Evolutionary conservation across 1,284 basidiomycete species (phyloP).

Genomic region (Ganoderma sp.): DNA sequence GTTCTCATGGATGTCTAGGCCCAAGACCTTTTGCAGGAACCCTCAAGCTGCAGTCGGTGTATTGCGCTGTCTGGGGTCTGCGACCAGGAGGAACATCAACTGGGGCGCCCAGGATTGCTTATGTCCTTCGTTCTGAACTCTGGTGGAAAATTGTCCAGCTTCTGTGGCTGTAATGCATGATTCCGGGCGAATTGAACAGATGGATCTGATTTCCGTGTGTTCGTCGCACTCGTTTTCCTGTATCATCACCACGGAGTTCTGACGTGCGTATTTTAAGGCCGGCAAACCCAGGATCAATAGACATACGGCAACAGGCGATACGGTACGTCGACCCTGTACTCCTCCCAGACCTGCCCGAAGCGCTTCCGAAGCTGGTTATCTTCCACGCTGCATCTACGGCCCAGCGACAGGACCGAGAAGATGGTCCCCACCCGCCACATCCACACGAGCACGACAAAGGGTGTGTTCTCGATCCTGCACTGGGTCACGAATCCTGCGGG

Average conservation of each 20-base stretch:
- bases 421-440: constrained; percentile 9
- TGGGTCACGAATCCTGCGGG: constrained; percentile 14
- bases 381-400: constrained; percentile 21
- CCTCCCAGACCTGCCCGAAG: constrained; percentile 23
- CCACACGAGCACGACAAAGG: not conserved
- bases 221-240: constrained; percentile 31
- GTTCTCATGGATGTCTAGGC: too few relatives aligned
- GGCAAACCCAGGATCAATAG: not conserved
- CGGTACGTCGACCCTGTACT: constrained; percentile 13
- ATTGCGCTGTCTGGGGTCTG: too few relatives aligned
- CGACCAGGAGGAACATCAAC: too few relatives aligned
- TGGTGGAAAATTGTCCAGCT: too few relatives aligned
- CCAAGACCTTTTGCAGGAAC: too few relatives aligned
- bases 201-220: too few relatives aligned
- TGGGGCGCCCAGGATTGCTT: too few relatives aligned
- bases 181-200: too few relatives aligned
- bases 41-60: too few relatives aligned
- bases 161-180: too few relatives aligned
- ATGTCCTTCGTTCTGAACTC: too few relatives aligned
- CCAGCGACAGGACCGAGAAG: constrained; percentile 21
- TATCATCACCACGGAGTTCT: too few relatives aligned
- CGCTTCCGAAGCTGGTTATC: constrained; percentile 18
- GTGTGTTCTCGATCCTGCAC: constrained; percentile 18
- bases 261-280: not conserved
- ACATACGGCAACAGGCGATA: constrained; percentile 18